phyloP scores from a whole-genome alignment of 345 rosid species.

The Hibiscus syriacus region DNA sequence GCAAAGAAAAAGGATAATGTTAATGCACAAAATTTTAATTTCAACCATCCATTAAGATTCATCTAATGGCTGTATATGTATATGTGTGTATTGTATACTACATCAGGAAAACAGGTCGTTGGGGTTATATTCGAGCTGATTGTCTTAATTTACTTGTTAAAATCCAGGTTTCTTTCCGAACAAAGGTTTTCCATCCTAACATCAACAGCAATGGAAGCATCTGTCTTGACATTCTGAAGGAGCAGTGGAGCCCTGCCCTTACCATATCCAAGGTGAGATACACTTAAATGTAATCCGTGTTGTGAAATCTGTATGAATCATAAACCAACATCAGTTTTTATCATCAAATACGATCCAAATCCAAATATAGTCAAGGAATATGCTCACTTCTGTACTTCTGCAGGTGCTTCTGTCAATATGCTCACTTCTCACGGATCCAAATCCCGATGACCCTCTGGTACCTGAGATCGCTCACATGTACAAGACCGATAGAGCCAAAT shows the following conservation, averaged over 20 bases:
- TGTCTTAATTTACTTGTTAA: background rate
- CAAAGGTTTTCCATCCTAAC: slow-evolving; percentile 66
- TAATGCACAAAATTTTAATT: too few species aligned
- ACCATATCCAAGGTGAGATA: slow-evolving; percentile 59
- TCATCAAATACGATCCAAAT: background rate
- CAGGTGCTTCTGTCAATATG: slow-evolving; percentile 70
- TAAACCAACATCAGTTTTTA: background rate
- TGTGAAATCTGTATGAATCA: background rate
- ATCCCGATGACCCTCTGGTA: slow-evolving; percentile 69
- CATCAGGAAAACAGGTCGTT: too few species aligned
- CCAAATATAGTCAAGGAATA: background rate
- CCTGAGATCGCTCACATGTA: slow-evolving; percentile 66
- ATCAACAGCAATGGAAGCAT: slow-evolving; percentile 71
- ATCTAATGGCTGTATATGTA: too few species aligned
- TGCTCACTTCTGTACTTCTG: background rate
- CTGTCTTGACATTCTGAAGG: slow-evolving; percentile 69
- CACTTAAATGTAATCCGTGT: background rate
- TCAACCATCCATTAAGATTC: too few species aligned
- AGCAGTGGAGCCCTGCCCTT: slow-evolving; percentile 73
- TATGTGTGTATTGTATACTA: too few species aligned
- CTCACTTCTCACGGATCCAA: slow-evolving; percentile 62
- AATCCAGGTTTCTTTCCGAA: slow-evolving; percentile 53
- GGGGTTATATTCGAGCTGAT: background rate
- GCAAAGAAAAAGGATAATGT: too few species aligned
- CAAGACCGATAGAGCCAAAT: slow-evolving; percentile 60